Conservation (phyloP, 2,329 filamentous ascomycete genomes). For the Keithomyces neogunnii region DNA sequence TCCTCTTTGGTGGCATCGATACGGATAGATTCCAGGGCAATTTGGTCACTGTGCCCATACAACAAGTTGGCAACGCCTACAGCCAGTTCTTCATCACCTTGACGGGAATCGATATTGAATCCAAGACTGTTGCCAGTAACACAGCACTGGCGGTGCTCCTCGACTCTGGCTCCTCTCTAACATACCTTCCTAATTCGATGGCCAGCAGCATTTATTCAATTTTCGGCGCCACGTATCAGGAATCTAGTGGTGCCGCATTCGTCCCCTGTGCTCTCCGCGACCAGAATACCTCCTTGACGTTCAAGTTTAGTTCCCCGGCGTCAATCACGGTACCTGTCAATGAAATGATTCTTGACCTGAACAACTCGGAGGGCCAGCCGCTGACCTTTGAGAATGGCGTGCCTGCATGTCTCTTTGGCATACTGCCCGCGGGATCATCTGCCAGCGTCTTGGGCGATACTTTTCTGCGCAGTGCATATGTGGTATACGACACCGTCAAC, state of each 20-base stretch:
- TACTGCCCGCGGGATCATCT: constrained; percentile 46
- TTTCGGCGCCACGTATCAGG: constrained; percentile 51
- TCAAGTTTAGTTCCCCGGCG: constrained; percentile 41
- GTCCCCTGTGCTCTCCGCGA: constrained; percentile 48
- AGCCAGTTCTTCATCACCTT: constrained; percentile 62
- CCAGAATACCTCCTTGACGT: constrained; percentile 34
- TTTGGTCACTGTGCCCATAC: constrained; percentile 59
- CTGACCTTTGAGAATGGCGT: constrained; percentile 44
- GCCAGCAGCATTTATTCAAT: constrained; percentile 45
- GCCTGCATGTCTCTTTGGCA: constrained; percentile 57
- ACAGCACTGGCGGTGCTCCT: constrained; percentile 56
- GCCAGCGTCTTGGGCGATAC: constrained; percentile 64
- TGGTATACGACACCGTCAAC: constrained; percentile 66
- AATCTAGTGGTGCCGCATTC: constrained; percentile 45
- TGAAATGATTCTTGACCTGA: constrained; percentile 50
- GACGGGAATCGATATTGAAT: constrained; percentile 44
- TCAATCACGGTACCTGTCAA: constrained; percentile 46
- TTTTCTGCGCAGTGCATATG: constrained; percentile 65
- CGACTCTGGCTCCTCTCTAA: constrained; percentile 61
- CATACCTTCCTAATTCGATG: constrained; percentile 54
- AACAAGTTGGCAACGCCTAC: constrained; percentile 41
- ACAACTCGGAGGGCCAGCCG: constrained; percentile 36
- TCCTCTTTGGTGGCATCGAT: constrained; percentile 71
- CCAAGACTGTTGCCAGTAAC: constrained; percentile 31
- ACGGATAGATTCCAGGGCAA: constrained; percentile 53